Base-by-base conservation (phyloP, 768 basidiomycete genomes). In the Leucocoprinus leucothites region DNA sequence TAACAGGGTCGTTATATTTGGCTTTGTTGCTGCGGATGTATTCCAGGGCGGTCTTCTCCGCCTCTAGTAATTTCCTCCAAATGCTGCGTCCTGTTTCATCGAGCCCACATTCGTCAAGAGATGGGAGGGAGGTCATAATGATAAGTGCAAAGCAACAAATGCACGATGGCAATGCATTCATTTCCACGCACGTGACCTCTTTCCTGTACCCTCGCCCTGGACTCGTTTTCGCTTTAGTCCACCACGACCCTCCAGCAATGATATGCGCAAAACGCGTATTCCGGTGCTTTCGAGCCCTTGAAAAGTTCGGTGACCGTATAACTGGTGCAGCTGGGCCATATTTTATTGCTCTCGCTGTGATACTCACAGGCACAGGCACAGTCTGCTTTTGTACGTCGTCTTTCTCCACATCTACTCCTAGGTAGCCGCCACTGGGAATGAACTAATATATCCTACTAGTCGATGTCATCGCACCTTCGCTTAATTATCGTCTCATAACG, bases 251-350 rank as follows among this genome's bases (percentile, higher is more conserved):
- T 14, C 42, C n/a, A 28, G 61, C 53, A 36, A 78, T 78, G 77
- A 65, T 75, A 62, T 78, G 77, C 60, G 73, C 79, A 3, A 66
- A 71, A 49, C 62, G 66, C 26, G 80, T 82, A 9, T 81, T 81
- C 57, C 70, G 74, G 40, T 82, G 81, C 67, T 81, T 81, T 66
- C 78, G 76, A 64, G 64, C 73, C 13, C 66, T 95, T 11, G 94
- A 98, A 72, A 73, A 83, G 51, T 69, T 74, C 47, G 95, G 82
- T 4, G 92, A 97, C 68, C 74, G 79, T 60, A 63, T 96, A 36
- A 97, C 93, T 0, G 93, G 94, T 51, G 88, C 90, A 50, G 94
- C 91, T 26, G 96, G 96, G 0, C 96, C 94, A 0, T 82, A 88
- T 64, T 98, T 98, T 66, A 83, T 98, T 36, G 79, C 73, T 1